Evolutionary conservation across 768 basidiomycete genomes (phyloP), one percentile per base, ranked within the genome.

Genomic region (Auriscalpium microsporum): DNA sequence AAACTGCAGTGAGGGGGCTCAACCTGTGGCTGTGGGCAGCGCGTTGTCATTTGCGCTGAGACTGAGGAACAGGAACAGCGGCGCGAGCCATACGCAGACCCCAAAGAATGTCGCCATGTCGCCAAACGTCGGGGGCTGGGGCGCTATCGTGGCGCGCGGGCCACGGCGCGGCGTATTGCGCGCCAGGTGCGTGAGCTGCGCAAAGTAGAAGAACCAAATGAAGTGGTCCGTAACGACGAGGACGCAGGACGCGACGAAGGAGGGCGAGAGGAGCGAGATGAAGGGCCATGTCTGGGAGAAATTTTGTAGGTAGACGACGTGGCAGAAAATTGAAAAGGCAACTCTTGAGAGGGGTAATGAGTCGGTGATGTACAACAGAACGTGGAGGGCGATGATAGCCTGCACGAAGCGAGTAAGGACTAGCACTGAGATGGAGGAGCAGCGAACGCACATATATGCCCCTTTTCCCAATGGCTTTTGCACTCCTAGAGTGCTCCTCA

Each of bases 21-120:
- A 38, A 38, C 64, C 67, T 16, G 50, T 52, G 9, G 51, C 17
- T 10, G 77, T 76, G 6, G 96, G 96, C 14, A 98, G 78, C 2
- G 94, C 91, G 64, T 98, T 92, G 67, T 99, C 96, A 60, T 97
- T 98, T 14, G 96, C 95, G 58, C 91, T 94, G 52, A 99, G 74
- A 65, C 93, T 95, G 56, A 99, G 73, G 76, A 99, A 99, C 35
- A 99, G 72, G 71, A 95, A 99, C 34, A 99, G 70, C 3, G 96
- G 96, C 8, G 87, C 81, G 33, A 87, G 79, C 89, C 88, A 92
- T n/a, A 90, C 84, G 68, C 88, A 91, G 38, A 87, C 69, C 4
- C 81, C 87, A 59, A 92, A 91, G 71, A 92, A 91, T 9, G 89
- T 86, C 16, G 87, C 84, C 56, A 89, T 86, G 65, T 90, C 88